phyloP scores from a whole-genome alignment of 331 rosid genomes.

The Acacia pycnantha region DNA sequence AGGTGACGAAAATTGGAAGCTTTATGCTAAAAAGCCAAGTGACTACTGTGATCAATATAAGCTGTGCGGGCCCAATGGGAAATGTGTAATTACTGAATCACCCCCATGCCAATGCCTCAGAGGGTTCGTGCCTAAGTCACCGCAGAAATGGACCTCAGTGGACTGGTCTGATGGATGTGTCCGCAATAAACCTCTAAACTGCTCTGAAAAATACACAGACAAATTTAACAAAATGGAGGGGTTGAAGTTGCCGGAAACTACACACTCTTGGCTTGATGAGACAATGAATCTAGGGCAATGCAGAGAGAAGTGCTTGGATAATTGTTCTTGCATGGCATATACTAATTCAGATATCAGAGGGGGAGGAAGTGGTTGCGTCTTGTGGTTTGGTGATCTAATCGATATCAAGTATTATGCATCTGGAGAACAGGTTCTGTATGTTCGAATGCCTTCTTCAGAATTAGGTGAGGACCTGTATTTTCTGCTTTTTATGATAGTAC shows the following conservation, averaged over 20 bases:
- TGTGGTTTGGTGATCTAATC: constrained; percentile 48
- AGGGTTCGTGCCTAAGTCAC: constrained; percentile 42
- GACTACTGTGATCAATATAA: constrained; percentile 47
- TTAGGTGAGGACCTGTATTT: constrained; percentile 30
- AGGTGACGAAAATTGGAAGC: constrained; percentile 32
- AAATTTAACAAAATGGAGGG: constrained; percentile 27
- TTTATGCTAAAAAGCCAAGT: constrained; percentile 26
- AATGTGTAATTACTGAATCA: not conserved
- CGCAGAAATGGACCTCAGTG: constrained; percentile 24
- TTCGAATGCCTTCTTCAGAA: constrained; percentile 24
- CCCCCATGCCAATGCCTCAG: constrained; percentile 49
- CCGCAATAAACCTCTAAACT: constrained; percentile 25
- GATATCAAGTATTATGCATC: constrained; percentile 31
- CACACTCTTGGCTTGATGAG: constrained; percentile 23
- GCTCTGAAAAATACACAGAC: constrained; percentile 14
- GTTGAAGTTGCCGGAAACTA: constrained; percentile 53
- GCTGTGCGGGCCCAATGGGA: constrained; percentile 37
- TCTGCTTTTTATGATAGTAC: not conserved
- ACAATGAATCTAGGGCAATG: constrained; percentile 38
- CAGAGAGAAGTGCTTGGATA: constrained; percentile 39
- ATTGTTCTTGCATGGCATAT: constrained; percentile 60
- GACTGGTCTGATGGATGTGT: constrained; percentile 47
- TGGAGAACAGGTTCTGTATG: constrained; percentile 38
- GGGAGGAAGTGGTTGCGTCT: constrained; percentile 46
- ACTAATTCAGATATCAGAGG: constrained; percentile 48